Evolutionary conservation across 2,329 filamentous ascomycete species (phyloP).

Genomic region (Xylaria polymorpha): DNA sequence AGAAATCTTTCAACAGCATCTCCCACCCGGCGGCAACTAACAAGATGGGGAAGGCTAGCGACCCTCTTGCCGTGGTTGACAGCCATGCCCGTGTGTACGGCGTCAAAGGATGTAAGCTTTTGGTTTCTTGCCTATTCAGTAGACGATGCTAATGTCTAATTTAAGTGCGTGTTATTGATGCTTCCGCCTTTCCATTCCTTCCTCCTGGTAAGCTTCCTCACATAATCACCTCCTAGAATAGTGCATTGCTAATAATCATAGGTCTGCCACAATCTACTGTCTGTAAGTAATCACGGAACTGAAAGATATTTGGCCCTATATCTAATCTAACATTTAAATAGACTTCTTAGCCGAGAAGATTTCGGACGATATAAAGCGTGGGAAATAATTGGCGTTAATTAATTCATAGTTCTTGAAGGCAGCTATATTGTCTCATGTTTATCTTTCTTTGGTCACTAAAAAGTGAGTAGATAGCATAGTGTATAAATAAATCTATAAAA

Average conservation of each 20-base stretch:
- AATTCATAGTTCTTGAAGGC: neutral
- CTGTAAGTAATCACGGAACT: neutral
- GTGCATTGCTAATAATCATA: neutral
- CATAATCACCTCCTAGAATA: neutral
- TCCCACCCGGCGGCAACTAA: conserved; percentile 39
- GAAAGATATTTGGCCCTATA: neutral
- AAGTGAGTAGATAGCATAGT: neutral
- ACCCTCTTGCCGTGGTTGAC: conserved; percentile 51
- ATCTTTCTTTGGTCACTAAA: neutral
- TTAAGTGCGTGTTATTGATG: conserved; percentile 49
- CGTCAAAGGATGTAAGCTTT: conserved; percentile 40
- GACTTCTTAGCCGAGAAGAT: conserved; percentile 1
- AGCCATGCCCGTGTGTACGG: conserved; percentile 48
- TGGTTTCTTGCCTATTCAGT: neutral
- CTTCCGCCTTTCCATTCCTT: conserved; percentile 46
- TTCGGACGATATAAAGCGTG: neutral
- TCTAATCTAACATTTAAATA: neutral
- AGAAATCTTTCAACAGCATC: conserved; percentile 27
- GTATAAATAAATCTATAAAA: neutral
- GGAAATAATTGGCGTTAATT: neutral
- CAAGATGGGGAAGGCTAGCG: conserved; percentile 48
- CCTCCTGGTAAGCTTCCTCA: conserved; percentile 29
- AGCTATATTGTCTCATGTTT: neutral
- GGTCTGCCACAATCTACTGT: neutral
- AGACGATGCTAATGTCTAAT: neutral